Percentiles rank a stretch among this genome's conserved stretches.
Conservation (phyloP, 1,284 basidiomycete genomes). For the Afroboletus lepidellus region DNA sequence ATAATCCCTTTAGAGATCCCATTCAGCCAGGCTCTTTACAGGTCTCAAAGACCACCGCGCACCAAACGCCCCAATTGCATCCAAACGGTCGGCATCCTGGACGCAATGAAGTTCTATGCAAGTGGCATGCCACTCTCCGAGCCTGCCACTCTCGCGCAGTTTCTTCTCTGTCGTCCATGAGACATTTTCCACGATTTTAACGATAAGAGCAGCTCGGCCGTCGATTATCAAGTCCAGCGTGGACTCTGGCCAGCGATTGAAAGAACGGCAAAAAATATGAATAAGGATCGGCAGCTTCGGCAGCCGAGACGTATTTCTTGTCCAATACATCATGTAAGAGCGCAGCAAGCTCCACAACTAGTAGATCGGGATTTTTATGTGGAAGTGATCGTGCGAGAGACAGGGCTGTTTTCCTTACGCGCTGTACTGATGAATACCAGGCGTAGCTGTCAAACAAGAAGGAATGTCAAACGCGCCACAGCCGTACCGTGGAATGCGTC, state of each 20-base stretch:
- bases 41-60: slow-evolving; percentile 16
- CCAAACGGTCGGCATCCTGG: slow-evolving; percentile 89
- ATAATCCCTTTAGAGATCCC: slow-evolving; percentile 59
- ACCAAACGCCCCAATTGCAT: slow-evolving; percentile 93
- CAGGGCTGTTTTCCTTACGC: slow-evolving; percentile 77
- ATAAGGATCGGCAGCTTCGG: slow-evolving; percentile 59
- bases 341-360: slow-evolving; percentile 80
- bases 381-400: slow-evolving; percentile 55
- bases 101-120: slow-evolving; percentile 87
- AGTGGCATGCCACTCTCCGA: slow-evolving; percentile 71
- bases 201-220: slow-evolving; percentile 55
- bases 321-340: slow-evolving; percentile 89
- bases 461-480: background rate
- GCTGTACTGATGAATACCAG: slow-evolving; percentile 56
- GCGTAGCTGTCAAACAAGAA: slow-evolving; percentile 8
- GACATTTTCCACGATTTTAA: slow-evolving; percentile 75
- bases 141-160: slow-evolving; percentile 50
- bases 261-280: slow-evolving; percentile 71
- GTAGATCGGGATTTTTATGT: slow-evolving; percentile 53
- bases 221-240: slow-evolving; percentile 57
- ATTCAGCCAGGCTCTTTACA: background rate
- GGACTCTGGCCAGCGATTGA: slow-evolving; percentile 37
- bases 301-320: slow-evolving; percentile 74
- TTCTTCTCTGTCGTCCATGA: slow-evolving; percentile 86
- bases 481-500: slow-evolving; percentile 81